These are phyloP conservation scores for Lactifluus rugatus DNA, from an alignment of 768 basidiomycete species.

Conservation along the genomic window DNA sequence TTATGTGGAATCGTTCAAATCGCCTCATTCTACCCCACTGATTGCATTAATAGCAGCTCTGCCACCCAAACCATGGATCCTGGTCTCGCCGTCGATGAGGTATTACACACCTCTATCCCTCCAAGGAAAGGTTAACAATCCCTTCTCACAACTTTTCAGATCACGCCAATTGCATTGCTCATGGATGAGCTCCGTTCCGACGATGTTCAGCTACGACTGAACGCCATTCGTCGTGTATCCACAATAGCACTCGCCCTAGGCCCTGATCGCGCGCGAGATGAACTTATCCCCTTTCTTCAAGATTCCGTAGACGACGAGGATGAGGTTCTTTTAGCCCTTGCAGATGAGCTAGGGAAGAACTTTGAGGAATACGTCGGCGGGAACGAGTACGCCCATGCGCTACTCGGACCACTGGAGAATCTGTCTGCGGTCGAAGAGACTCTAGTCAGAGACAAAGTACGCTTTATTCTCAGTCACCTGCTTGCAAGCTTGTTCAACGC, in stretches of 20 bases:
- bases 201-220: constrained; percentile 91
- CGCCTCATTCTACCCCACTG: neutral
- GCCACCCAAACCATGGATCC: constrained; percentile 23
- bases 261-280: constrained; percentile 87
- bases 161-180: constrained; percentile 90
- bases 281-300: constrained; percentile 93
- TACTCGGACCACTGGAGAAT: constrained; percentile 90
- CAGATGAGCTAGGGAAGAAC: constrained; percentile 86
- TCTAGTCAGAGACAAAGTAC: constrained; percentile 92
- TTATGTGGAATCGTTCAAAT: neutral
- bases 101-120: constrained; percentile 28
- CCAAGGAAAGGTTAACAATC: neutral
- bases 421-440: constrained; percentile 97
- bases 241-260: constrained; percentile 97
- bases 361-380: constrained; percentile 97
- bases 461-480: constrained; percentile 9
- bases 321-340: constrained; percentile 90
- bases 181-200: constrained; percentile 98
- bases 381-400: constrained; percentile 70
- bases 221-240: constrained; percentile 93
- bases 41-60: neutral
- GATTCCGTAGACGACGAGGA: constrained; percentile 99
- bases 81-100: constrained; percentile 59
- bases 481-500: constrained; percentile 1
- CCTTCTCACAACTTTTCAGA: constrained; percentile 32